Evolutionary conservation across 1,139 yeast species (phyloP), one percentile per base, ranked within the genome.

Genomic region (Blastobotrys raffinosifermentans): DNA sequence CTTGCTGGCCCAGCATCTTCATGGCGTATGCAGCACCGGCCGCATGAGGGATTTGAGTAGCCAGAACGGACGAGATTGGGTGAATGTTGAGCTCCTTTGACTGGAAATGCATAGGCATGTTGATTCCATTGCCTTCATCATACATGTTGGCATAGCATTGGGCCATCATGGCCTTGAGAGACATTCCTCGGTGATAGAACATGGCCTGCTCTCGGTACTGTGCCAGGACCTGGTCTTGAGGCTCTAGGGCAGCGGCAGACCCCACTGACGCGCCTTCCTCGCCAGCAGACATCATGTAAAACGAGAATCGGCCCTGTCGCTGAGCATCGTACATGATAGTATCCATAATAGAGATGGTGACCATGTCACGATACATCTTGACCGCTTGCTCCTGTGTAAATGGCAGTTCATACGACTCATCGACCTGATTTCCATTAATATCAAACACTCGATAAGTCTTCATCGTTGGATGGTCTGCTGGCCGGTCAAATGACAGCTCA

Each of bases 271-370:
- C 55, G 2, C 64, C 65, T 38, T 60, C 65, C 36, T 60, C 65
- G 11, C 65, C 65, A n/a, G 61, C 61, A 34, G 57, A 51, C 16
- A 60, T 63, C 64, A 60, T 60, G 45, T 60, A 60, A 40, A 60
- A 60, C 29, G 58, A 51, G 19, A 60, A 45, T 14, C 65, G 47
- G 11, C 65, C 65, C 40, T 60, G 65, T 25, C 65, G 50, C 43
- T 60, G 65, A 4, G 65, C 64, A 31, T 60, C 65, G 41, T 57
- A 60, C 61, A 60, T 57, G 44, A 60, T 58, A 22, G 49, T 37
- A 35, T 57, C 61, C 51, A 57, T 43, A 25, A 57, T 54, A 33
- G 53, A 46, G 23, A 58, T 45, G 4, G 60, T 56, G 31, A 58
- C 44, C 65, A 60, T 60, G 22, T 59, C 58, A 19, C 41, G 45